phyloP scores from a whole-genome alignment of 2,329 filamentous ascomycete species.

The Xylaria sp. region DNA sequence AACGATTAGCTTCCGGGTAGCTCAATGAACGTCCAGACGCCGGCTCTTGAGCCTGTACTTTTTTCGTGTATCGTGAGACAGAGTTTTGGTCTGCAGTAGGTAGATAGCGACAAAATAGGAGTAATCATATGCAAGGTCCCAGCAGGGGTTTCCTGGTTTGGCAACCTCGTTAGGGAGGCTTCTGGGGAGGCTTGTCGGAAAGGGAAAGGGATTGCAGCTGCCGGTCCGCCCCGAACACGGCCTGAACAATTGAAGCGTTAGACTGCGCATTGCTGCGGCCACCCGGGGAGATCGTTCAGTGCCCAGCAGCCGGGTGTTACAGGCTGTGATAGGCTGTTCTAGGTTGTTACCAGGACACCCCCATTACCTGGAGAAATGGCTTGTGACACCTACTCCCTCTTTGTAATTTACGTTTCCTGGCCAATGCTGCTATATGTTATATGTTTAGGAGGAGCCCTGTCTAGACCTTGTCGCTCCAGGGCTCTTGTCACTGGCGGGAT shows the following conservation, averaged over 20 bases:
- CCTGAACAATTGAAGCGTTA: no score
- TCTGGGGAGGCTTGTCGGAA: no score
- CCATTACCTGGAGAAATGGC: neutral
- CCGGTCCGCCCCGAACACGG: slow-evolving; percentile 17
- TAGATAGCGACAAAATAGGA: neutral
- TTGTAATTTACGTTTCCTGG: slow-evolving; percentile 22
- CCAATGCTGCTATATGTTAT: slow-evolving; percentile 27
- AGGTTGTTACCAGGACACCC: neutral
- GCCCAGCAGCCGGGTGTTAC: neutral
- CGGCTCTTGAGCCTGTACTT: neutral
- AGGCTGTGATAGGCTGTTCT: neutral
- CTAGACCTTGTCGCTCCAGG: slow-evolving; percentile 14
- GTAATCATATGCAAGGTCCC: slow-evolving; percentile 18
- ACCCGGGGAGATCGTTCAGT: neutral
- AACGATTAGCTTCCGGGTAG: slow-evolving; percentile 9
- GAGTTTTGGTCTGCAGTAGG: no score
- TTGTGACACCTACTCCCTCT: neutral
- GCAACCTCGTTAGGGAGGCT: slow-evolving; percentile 9
- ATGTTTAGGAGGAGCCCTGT: slow-evolving; percentile 22
- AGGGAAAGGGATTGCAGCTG: slow-evolving; percentile 11
- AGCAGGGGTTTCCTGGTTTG: slow-evolving; percentile 15
- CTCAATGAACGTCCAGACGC: neutral
- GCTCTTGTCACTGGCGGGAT: slow-evolving; percentile 14
- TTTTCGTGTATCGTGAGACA: no score
- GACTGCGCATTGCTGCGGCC: no score